A percentile compares a stretch with the other conserved stretches of the same genome.
Conservation (phyloP, 1,139 yeast genomes). For the Meyerozyma athensensis region DNA sequence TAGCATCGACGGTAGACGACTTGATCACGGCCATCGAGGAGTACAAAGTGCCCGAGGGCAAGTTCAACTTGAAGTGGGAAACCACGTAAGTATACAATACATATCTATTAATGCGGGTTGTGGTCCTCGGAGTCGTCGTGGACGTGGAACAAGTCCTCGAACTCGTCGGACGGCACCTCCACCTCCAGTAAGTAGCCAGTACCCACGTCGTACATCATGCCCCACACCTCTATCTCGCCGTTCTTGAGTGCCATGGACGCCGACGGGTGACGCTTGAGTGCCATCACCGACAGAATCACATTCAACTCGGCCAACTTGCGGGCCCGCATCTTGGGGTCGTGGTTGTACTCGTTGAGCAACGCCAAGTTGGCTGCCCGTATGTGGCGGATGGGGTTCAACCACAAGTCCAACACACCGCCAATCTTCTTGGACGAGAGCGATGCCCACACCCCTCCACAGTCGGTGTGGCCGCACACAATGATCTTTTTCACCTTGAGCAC, state of each 20-base stretch:
- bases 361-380: constrained; percentile 58
- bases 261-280: constrained; percentile 64
- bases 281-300: constrained; percentile 56
- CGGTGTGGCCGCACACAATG: constrained; percentile 95
- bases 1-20: constrained; percentile 64
- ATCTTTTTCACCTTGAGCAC: constrained; percentile 79
- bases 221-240: constrained; percentile 84
- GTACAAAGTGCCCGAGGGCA: constrained; percentile 67
- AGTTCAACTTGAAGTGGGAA: constrained; percentile 72
- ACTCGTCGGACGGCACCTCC: constrained; percentile 50
- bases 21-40: constrained; percentile 57
- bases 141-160: constrained; percentile 47
- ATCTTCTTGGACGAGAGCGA: constrained; percentile 65
- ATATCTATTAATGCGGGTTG: constrained; percentile 14
- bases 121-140: constrained; percentile 35
- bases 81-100: constrained; percentile 17
- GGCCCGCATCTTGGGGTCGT: constrained; percentile 54
- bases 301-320: constrained; percentile 74
- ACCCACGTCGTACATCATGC: constrained; percentile 81
- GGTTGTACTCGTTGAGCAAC: constrained; percentile 35
- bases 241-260: constrained; percentile 67
- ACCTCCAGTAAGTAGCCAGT: constrained; percentile 63
- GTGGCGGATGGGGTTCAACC: constrained; percentile 73
- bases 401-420: constrained; percentile 71
- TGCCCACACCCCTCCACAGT: constrained; percentile 95